Conservation (phyloP, 2,329 filamentous ascomycete species). For the Ophiostoma sp. region DNA sequence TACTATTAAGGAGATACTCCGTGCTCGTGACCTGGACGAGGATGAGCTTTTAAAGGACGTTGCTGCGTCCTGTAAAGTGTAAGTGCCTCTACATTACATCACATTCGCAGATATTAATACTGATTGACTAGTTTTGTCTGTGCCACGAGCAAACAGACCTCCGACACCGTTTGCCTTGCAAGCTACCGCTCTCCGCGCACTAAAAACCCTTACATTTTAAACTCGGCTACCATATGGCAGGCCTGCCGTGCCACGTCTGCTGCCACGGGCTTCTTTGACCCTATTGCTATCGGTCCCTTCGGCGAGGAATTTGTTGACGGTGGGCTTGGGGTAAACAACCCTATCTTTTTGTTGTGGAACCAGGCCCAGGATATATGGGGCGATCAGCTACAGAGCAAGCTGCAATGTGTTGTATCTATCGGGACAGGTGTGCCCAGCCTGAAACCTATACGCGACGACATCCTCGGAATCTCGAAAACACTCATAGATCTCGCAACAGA, state of each 20-base stretch:
- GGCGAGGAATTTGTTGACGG: too few relatives aligned
- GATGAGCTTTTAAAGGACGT: slow-evolving; percentile 19
- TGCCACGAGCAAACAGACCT: not conserved
- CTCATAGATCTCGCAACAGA: slow-evolving; percentile 40
- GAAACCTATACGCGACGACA: not conserved
- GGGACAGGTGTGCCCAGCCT: not conserved
- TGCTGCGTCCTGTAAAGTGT: not conserved
- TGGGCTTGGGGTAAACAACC: slow-evolving; percentile 42
- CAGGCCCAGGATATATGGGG: slow-evolving; percentile 42
- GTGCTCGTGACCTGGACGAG: slow-evolving; percentile 25
- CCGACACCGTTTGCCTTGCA: not conserved
- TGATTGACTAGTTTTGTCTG: not conserved
- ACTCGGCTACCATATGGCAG: slow-evolving; percentile 30
- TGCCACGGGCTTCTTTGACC: slow-evolving; percentile 31
- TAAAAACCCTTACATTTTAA: not conserved
- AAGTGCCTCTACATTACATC: not conserved
- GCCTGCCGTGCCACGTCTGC: slow-evolving; percentile 32
- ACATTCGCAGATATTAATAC: too few relatives aligned
- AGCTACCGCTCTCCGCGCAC: not conserved
- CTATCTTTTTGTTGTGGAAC: slow-evolving; percentile 42
- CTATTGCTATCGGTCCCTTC: slow-evolving; percentile 16
- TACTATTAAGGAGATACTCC: slow-evolving; percentile 30
- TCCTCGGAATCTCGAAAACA: slow-evolving; percentile 34
- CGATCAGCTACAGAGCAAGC: slow-evolving; percentile 10
- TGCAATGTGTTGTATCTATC: not conserved